phyloP scores from a whole-genome alignment of 345 rosid species.

The Arabis alpina region DNA sequence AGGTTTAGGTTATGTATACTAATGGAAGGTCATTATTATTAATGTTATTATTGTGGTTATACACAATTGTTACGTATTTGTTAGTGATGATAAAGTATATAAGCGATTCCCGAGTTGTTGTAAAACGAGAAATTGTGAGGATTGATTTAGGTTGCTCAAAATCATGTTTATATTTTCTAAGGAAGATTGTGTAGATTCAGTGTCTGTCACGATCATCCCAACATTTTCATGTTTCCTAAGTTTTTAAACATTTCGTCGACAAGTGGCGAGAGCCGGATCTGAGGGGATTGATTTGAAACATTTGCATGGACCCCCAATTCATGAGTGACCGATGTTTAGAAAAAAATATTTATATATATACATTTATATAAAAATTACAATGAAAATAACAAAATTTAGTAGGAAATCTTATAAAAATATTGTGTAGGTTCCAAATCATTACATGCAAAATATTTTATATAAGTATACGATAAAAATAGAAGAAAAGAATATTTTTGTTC shows the following conservation, averaged over 20 bases:
- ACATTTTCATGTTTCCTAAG: slow-evolving; percentile 35
- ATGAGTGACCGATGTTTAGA: no score
- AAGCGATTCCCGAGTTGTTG: slow-evolving; percentile 35
- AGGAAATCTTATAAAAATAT: no score
- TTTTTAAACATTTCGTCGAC: not conserved
- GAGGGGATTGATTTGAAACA: no score
- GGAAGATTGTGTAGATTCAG: slow-evolving; percentile 40
- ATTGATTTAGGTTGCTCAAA: slow-evolving; percentile 36
- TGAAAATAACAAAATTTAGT: no score
- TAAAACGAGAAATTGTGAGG: slow-evolving; percentile 37
- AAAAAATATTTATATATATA: no score
- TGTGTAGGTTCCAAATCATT: no score
- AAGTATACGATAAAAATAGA: no score
- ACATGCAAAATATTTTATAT: no score
- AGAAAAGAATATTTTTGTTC: no score
- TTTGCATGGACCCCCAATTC: no score
- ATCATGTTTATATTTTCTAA: slow-evolving; percentile 36
- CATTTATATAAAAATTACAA: no score
- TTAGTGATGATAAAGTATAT: slow-evolving; percentile 11
- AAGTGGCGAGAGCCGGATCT: no score
- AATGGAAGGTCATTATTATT: slow-evolving; percentile 17
- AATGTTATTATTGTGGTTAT: slow-evolving; percentile 29
- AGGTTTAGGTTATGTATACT: slow-evolving; percentile 32
- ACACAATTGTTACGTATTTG: slow-evolving; percentile 10
- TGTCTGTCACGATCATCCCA: slow-evolving; percentile 42